Evolutionary conservation across 208 protist species (phyloP), one percentile per base, ranked within the genome.

Genomic region (Acanthamoeba castellanii): DNA sequence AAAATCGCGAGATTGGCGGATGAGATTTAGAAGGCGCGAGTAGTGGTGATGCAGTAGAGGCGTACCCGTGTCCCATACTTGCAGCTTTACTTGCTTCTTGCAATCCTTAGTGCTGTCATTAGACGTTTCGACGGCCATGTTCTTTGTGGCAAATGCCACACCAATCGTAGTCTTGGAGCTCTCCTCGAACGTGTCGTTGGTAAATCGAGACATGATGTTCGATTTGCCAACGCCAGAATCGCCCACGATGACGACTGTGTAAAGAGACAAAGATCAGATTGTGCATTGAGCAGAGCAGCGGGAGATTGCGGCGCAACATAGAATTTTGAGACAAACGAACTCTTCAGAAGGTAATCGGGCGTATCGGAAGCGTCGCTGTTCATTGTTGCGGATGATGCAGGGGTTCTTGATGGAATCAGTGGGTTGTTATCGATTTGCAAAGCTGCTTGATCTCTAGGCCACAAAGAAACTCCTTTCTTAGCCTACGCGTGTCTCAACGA

Each of bases 221-320:
- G 81, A 88, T 37, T 88, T 88, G 81, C 81, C 81, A 64, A 88
- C 81, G n/a, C 81, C 81, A 88, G 81, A 88, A 64, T 88, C 81
- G 30, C 81, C 81, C 13, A 88, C 52, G 52, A 88, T 88, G 50
- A 88, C 81, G 50, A 88, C 81, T 88, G 30, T 34, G n/a, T 6
- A 25, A 50, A 20, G 5, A 3, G 13, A 6, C 16, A 7, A 45
- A n/a, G 32, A n/a, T 45, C 8, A 50, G 74, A 42, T 7, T n/a
- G 20, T 42, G 18, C 14, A 45, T 18, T 82, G 0, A 14, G 45
- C 45, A 76, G 25, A 76, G 30, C 22, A 59, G 55, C 55, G 55
- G 55, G 20, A 64, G 22, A 64, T 64, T 64, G 57, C 57, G 20
- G 57, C 57, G 14, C 57, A 27, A 42, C 37, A 42, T 42, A 42